phyloP scores from a whole-genome alignment of 768 basidiomycete genomes.

The Mycena galopus region DNA sequence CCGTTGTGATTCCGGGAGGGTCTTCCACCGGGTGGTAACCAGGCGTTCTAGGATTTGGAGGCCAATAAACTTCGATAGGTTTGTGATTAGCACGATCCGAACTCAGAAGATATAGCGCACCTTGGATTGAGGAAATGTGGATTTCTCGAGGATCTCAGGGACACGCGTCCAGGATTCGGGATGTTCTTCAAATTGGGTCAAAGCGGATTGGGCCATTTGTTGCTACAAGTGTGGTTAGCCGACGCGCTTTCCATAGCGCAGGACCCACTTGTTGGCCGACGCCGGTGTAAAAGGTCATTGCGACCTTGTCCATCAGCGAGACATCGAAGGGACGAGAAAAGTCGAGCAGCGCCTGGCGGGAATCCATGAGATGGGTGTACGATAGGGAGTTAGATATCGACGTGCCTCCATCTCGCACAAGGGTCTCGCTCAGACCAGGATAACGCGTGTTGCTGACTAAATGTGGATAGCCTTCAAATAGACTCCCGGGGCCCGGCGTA shows the following conservation, averaged over 20 bases:
- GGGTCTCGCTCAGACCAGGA: constrained; percentile 15
- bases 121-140: constrained; percentile 89
- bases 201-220: not conserved
- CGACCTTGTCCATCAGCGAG: constrained; percentile 91
- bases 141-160: constrained; percentile 90
- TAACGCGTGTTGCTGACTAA: constrained; percentile 33
- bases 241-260: too few relatives aligned
- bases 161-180: constrained; percentile 98
- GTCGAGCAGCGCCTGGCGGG: constrained; percentile 85
- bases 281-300: constrained; percentile 91
- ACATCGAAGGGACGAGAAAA: constrained; percentile 96
- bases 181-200: constrained; percentile 94
- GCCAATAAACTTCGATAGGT: constrained; percentile 98
- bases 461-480: not conserved
- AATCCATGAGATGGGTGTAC: constrained; percentile 20
- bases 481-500: constrained; percentile 16
- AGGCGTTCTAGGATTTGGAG: constrained; percentile 97
- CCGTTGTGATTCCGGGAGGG: constrained; percentile 94
- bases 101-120: constrained; percentile 49
- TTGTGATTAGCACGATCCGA: constrained; percentile 20
- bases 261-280: constrained; percentile 85
- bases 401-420: constrained; percentile 24
- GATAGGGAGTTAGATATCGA: constrained; percentile 37
- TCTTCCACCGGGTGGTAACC: constrained; percentile 95
- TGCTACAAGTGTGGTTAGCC: too few relatives aligned